Evolutionary conservation across 2,329 filamentous ascomycete genomes (phyloP), one percentile per base, ranked within the genome.

Genomic region (Alternaria dauci): DNA sequence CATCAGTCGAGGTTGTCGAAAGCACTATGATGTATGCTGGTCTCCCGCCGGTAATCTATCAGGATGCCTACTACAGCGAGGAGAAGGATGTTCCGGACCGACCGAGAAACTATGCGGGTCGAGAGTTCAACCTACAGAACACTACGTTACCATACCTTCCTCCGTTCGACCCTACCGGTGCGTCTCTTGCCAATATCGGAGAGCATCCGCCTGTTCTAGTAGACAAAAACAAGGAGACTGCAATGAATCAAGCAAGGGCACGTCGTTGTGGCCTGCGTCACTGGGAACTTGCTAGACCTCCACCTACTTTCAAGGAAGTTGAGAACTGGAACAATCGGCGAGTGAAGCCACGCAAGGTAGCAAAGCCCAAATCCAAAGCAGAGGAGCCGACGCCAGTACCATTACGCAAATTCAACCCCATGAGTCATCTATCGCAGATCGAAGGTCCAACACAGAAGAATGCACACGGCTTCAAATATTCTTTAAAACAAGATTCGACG

Each of bases 381-480:
- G 28, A 65, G 59, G 42, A 44, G 12, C 25, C 16, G 14, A 30
- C 25, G n/a, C 8, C 25, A 14, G 42, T 75, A 46, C 43, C 58
- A 34, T 30, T 66, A 60, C 58, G 68, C 52, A 60, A 68, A 52
- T 50, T 53, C 59, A 63, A 61, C 3, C 41, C 58, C 6, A 69
- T 75, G n/a, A 72, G 68, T 8, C 46, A 73, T 20, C 76, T 93
- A 6, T 97, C 93, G 1, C 94, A 98, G 73, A 94, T 98, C 55
- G 92, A 96, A 52, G 93, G 91, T 0, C 89, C 93, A 0, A 97
- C 94, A 0, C 94, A 94, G 53, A 91, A 86, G 74, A 91, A 92
- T 70, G 89, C 87, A 62, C 85, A 94, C 74, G 92, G 91, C 0
- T 94, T 94, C 82, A 95, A 94, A 74, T 96, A 91, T 76, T 93